A percentile compares a stretch with the other conserved stretches of the same genome.
Evolutionary conservation across 192 early-diverging fungal species (phyloP).

Genomic region (Coemansia sp.): DNA sequence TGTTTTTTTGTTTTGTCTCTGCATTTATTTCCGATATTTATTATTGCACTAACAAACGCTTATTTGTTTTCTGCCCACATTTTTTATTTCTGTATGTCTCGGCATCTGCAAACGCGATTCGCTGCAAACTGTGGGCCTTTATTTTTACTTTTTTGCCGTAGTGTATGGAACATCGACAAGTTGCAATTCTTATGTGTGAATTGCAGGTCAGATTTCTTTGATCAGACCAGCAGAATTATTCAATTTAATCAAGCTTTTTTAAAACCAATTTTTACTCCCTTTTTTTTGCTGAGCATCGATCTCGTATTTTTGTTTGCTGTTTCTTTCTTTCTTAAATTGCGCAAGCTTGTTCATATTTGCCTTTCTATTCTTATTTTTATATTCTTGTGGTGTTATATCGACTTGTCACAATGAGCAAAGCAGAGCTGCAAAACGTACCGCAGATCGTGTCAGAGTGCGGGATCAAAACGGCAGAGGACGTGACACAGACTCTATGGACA

Average conservation of each 20-base stretch:
- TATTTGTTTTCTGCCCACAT: no score
- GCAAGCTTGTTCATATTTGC: neutral
- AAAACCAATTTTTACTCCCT: neutral
- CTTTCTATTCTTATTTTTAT: neutral
- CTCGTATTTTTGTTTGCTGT: neutral
- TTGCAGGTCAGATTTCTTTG: no score
- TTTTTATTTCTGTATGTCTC: no score
- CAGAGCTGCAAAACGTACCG: neutral
- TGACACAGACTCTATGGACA: slow-evolving; percentile 35
- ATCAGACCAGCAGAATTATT: no score
- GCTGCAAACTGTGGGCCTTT: no score
- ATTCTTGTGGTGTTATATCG: neutral
- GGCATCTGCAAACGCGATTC: no score
- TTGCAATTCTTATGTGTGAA: no score
- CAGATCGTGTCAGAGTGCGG: neutral
- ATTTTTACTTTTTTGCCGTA: no score
- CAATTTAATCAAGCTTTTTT: neutral
- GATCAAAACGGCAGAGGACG: slow-evolving; percentile 27
- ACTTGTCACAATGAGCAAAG: slow-evolving; percentile 1
- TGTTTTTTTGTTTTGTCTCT: no score
- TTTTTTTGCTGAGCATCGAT: neutral
- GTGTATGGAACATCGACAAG: no score
- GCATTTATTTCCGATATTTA: neutral
- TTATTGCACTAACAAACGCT: neutral
- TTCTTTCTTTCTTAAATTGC: neutral